Evolutionary conservation across 768 basidiomycete genomes (phyloP), one percentile per base, ranked within the genome.

Genomic region (Tricholoma flavovirens): DNA sequence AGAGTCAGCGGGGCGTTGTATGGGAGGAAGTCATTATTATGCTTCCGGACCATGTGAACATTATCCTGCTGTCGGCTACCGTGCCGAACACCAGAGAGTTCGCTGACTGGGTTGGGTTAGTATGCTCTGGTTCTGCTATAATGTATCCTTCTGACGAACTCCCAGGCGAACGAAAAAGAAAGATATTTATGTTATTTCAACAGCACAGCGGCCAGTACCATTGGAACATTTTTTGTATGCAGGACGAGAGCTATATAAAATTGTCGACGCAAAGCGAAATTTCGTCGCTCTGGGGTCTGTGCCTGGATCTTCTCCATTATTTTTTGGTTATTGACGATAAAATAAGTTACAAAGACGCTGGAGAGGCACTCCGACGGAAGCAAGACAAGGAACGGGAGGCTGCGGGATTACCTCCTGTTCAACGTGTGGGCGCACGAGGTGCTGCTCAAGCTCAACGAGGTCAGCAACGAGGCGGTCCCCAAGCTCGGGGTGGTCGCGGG

Each of bases 11-110:
- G 67, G 97, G 97, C 38, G 97, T 99, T 15, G 97, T 99, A 11
- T 99, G 97, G 97, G 96, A 99, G 72, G 96, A 99, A 73, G 96
- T 99, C 24, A 99, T 99, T 62, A 99, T 99, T 69, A 98, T 99
- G 94, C 78, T 99, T 11, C 97, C 97, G 0, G 97, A 98, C 61
- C 96, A 99, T 71, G 90, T 98, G 68, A 96, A 90, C 70, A 98
- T 99, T 66, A 98, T 99, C 54, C 76, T 99, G 42, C 77, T 99
- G 14, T 98, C 95, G 2, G 97, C 97, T 8, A 99, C 97, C 2
- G 96, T 99, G 0, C 95, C 97, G 7, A 99, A 99, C 66, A 93
- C 95, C 11, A 92, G 88, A 67, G 97, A 98, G 66, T 99, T 99
- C 66, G 97, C 97, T 4, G 94, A 94, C 62, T 99, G 97, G 97